A percentile compares a stretch with the other conserved stretches of the same genome.
phyloP scores from a whole-genome alignment of 257 asterid genomes.

The Solanum tarijense region DNA sequence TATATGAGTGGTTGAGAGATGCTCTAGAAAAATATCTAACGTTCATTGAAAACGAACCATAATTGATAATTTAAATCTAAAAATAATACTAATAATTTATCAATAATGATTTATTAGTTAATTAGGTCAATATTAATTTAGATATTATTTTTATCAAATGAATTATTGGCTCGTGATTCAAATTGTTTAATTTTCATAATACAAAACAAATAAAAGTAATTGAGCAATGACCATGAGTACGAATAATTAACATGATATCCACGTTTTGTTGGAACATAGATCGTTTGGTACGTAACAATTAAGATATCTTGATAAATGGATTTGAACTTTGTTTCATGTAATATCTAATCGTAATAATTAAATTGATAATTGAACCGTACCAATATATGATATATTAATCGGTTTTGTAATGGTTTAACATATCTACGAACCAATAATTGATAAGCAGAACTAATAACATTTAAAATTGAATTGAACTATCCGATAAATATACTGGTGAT shows the following conservation, averaged over 20 bases:
- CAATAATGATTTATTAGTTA: not conserved
- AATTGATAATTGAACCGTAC: too few species aligned
- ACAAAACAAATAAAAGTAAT: not conserved
- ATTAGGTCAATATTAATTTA: not conserved
- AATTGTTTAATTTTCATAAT: not conserved
- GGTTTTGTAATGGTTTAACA: too few species aligned
- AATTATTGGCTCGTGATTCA: not conserved
- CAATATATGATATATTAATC: too few species aligned
- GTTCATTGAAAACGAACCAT: not conserved
- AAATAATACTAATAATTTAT: not conserved
- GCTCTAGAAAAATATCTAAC: not conserved
- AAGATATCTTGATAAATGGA: not conserved
- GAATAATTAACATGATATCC: not conserved
- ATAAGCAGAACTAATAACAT: too few species aligned
- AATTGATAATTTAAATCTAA: not conserved
- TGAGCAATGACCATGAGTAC: not conserved
- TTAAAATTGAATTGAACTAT: too few species aligned
- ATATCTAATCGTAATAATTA: too few species aligned
- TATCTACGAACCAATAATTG: too few species aligned
- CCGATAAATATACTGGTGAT: too few species aligned
- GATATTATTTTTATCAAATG: not conserved
- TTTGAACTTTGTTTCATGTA: too few species aligned
- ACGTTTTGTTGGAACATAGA: too few species aligned
- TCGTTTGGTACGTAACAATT: not conserved
- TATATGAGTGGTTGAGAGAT: not conserved